Evolutionary conservation across 2,329 filamentous ascomycete genomes (phyloP).

Genomic region (Alternaria burnsii): DNA sequence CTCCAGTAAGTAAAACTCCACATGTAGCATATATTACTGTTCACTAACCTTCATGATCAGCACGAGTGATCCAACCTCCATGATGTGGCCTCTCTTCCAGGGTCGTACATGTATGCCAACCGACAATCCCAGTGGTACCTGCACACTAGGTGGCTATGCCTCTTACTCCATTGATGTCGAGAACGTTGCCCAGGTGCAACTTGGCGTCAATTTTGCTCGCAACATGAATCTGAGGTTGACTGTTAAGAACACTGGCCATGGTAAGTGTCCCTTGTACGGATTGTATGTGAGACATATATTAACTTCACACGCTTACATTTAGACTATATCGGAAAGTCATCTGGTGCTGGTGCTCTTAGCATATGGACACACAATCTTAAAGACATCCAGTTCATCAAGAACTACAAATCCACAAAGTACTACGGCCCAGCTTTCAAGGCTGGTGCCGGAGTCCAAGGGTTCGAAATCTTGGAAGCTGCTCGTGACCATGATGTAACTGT

Average conservation of each 20-base stretch:
- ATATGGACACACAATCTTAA: conserved; percentile 45
- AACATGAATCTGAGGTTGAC: conserved; percentile 30
- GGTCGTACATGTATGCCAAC: conserved; percentile 35
- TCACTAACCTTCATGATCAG: conserved; percentile 1
- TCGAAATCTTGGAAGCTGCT: conserved; percentile 32
- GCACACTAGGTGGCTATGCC: conserved; percentile 27
- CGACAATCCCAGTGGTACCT: conserved; percentile 17
- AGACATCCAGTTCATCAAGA: conserved; percentile 15
- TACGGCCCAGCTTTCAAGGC: conserved; percentile 34
- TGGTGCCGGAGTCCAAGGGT: conserved; percentile 36
- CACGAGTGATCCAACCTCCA: conserved; percentile 32
- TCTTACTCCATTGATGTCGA: conserved; percentile 25
- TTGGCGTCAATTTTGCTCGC: conserved; percentile 28
- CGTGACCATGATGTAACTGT: conserved; percentile 34
- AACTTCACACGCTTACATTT: too few relatives aligned
- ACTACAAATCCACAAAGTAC: conserved; percentile 25
- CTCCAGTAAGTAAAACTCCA: conserved; percentile 12
- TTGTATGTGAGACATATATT: too few relatives aligned
- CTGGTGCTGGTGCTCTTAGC: conserved; percentile 34
- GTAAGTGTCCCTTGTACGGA: too few relatives aligned
- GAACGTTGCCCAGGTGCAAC: conserved; percentile 27
- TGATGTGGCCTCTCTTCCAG: conserved; percentile 38
- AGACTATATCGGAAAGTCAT: conserved; percentile 31
- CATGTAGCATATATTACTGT: background rate
- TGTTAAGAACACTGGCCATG: conserved; percentile 31